These are phyloP conservation scores for Wallacemonas sp. DNA, from an alignment of 208 protist species.

Conservation along the genomic window DNA sequence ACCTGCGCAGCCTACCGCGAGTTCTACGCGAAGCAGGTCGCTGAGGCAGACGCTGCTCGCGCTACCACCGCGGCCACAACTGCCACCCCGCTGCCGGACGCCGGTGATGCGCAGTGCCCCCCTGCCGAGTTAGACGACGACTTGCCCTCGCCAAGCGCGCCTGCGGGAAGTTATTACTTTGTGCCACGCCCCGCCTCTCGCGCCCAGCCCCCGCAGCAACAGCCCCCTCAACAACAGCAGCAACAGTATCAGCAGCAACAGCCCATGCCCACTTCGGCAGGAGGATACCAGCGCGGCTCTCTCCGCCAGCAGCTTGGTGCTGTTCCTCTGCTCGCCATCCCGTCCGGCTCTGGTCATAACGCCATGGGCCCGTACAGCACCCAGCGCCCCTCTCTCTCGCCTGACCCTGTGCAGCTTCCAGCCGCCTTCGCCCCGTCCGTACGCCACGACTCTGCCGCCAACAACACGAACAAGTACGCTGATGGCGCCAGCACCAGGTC, in stretches of 20 bases:
- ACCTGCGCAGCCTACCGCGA: constrained; percentile 45
- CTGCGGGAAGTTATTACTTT: constrained; percentile 11
- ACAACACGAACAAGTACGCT: too few species aligned
- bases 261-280: neutral
- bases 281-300: constrained; percentile 10
- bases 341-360: neutral
- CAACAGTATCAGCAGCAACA: neutral
- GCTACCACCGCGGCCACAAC: constrained; percentile 1
- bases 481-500: too few species aligned
- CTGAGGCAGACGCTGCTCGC: neutral
- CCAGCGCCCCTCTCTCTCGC: neutral
- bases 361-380: neutral
- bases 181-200: constrained; percentile 1
- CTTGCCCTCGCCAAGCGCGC: constrained; percentile 8
- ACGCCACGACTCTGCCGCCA: too few species aligned
- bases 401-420: neutral
- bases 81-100: constrained; percentile 1
- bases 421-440: too few species aligned
- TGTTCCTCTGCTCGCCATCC: constrained; percentile 1
- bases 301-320: constrained; percentile 3
- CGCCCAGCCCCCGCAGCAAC: constrained; percentile 1
- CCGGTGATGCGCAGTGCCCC: neutral
- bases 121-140: constrained; percentile 7
- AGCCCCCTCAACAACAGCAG: too few species aligned
- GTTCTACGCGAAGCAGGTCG: constrained; percentile 28